Conservation (phyloP, 805 yeast genomes). For the Maudiozyma saulgeensis region DNA sequence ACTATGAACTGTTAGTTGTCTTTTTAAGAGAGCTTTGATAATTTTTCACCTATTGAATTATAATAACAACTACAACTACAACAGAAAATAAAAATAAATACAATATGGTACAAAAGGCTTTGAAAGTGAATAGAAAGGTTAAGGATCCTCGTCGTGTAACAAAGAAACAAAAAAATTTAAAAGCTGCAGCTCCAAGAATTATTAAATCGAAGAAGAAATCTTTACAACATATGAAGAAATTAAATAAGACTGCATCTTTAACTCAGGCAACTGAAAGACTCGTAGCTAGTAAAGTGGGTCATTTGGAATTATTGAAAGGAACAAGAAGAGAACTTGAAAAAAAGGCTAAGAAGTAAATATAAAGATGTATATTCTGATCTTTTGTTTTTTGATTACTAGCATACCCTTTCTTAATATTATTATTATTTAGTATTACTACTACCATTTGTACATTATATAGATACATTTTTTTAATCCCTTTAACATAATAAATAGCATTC, state of each 20-base stretch:
- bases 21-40: background rate
- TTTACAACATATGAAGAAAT: conserved; percentile 41
- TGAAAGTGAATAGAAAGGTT: conserved; percentile 38
- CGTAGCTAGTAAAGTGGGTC: conserved; percentile 86
- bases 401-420: too few species aligned
- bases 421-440: background rate
- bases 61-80: background rate
- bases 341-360: conserved; percentile 10
- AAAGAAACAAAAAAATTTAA: conserved; percentile 55
- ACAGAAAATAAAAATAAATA: background rate
- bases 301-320: conserved; percentile 83
- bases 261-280: conserved; percentile 69
- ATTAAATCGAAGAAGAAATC: conserved; percentile 57
- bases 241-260: conserved; percentile 43
- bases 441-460: background rate
- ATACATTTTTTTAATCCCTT: background rate
- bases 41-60: background rate
- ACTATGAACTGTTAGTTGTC: too few species aligned
- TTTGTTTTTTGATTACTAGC: too few species aligned
- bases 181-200: conserved; percentile 65
- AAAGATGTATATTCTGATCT: background rate
- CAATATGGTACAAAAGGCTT: conserved; percentile 64
- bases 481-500: background rate
- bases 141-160: conserved; percentile 38
- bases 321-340: conserved; percentile 76